Evolutionary conservation across 1,284 basidiomycete species (phyloP).

Genomic region (Cutaneotrichosporon sp.): DNA sequence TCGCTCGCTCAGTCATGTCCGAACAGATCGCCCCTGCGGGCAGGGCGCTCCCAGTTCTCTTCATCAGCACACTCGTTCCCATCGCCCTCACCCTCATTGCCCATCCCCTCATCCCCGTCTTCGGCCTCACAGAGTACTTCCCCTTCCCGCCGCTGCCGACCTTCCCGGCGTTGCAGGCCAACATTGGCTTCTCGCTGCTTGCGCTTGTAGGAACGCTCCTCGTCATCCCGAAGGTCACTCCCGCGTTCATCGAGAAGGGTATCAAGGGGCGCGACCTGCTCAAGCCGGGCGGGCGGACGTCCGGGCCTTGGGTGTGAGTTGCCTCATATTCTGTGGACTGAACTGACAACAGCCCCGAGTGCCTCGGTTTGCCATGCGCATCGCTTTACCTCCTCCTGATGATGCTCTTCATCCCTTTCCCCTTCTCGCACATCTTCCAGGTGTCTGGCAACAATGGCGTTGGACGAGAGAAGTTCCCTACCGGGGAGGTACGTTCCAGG

Average conservation of each 20-base stretch:
- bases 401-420: conserved; percentile 85
- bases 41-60: conserved; percentile 35
- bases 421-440: conserved; percentile 71
- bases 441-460: conserved; percentile 13
- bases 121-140: conserved; percentile 32
- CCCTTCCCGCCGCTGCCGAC: conserved; percentile 38
- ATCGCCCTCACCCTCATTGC: conserved; percentile 42
- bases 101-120: conserved; percentile 43
- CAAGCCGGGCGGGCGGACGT: conserved; percentile 62
- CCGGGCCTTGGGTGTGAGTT: conserved; percentile 63
- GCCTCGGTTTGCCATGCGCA: conserved; percentile 85
- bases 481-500: conserved; percentile 68
- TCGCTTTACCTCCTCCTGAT: conserved; percentile 82
- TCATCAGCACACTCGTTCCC: conserved; percentile 41
- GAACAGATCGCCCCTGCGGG: conserved; percentile 16
- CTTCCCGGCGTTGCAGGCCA: conserved; percentile 58
- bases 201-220: conserved; percentile 72
- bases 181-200: conserved; percentile 75
- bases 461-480: conserved; percentile 67
- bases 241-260: conserved; percentile 71
- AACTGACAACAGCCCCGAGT: conserved; percentile 72
- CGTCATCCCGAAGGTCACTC: conserved; percentile 71
- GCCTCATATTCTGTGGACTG: no score
- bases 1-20: neutral
- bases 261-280: conserved; percentile 78